Percentiles rank a stretch among this genome's conserved stretches.
Conservation (phyloP, 129 eudicot genomes). For the Artemisia annua region DNA sequence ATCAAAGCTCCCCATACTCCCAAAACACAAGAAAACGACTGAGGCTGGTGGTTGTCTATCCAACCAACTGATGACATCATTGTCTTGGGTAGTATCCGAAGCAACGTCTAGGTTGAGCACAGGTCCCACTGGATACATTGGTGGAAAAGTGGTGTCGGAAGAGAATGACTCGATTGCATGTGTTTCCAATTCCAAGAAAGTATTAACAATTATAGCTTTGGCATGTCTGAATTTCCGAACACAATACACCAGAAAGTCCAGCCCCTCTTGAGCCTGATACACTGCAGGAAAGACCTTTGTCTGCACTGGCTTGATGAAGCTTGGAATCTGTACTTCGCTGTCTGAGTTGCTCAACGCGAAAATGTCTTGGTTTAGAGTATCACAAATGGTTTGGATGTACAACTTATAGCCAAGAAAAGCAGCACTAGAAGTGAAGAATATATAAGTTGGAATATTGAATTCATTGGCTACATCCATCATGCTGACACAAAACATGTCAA, state of each 20-base stretch:
- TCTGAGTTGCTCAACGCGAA: not conserved
- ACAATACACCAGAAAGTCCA: not conserved
- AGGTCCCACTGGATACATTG: slow-evolving; percentile 7
- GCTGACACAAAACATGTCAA: not conserved
- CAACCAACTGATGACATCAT: not conserved
- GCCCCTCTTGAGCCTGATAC: not conserved
- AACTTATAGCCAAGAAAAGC: not conserved
- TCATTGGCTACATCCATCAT: slow-evolving; percentile 10
- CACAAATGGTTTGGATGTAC: not conserved
- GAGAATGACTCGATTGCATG: not conserved
- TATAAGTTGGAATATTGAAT: not conserved
- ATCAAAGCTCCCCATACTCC: not conserved
- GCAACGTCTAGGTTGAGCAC: slow-evolving; percentile 2
- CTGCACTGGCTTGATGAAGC: slow-evolving; percentile 31
- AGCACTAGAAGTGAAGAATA: not conserved
- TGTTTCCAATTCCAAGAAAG: slow-evolving; percentile 3
- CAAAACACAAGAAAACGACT: slow-evolving; percentile 10
- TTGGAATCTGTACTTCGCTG: slow-evolving; percentile 15
- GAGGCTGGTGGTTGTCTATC: not conserved
- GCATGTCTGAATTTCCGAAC: not conserved
- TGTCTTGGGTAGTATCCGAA: not conserved
- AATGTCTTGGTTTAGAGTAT: not conserved
- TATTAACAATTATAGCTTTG: not conserved
- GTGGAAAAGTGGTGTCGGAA: not conserved
- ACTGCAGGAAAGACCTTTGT: not conserved